These are phyloP conservation scores for Sclerotinia sclerotiorum DNA, from an alignment of 2,329 filamentous ascomycete genomes.

Conservation along the genomic window DNA sequence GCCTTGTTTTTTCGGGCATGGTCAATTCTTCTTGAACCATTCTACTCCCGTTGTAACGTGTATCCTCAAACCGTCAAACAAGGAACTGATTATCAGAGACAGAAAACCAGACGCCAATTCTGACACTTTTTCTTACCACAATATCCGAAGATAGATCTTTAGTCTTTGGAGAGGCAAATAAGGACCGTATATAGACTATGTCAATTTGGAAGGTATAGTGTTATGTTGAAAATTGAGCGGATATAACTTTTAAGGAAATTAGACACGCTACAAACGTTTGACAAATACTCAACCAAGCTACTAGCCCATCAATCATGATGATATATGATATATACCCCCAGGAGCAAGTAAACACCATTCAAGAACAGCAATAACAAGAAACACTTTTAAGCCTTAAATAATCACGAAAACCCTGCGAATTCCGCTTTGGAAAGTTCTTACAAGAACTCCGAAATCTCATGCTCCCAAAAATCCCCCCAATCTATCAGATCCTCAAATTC, in stretches of 20 bases:
- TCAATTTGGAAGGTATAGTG: neutral
- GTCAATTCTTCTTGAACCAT: too few species aligned
- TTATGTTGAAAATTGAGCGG: neutral
- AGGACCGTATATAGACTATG: neutral
- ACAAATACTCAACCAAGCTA: neutral
- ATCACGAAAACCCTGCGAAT: neutral
- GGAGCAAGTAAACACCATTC: fast-evolving
- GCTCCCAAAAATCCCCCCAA: neutral
- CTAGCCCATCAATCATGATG: too few species aligned
- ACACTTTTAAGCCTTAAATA: neutral
- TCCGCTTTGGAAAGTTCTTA: neutral
- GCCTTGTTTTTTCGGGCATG: too few species aligned
- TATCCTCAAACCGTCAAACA: too few species aligned
- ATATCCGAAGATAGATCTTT: neutral
- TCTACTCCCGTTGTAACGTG: too few species aligned
- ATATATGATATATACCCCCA: too few species aligned
- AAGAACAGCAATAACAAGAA: neutral
- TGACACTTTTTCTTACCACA: too few species aligned
- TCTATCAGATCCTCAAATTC: neutral
- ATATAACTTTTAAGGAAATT: too few species aligned
- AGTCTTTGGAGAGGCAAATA: neutral
- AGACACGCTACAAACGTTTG: neutral
- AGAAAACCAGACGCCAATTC: too few species aligned
- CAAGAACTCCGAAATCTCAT: fast-evolving
- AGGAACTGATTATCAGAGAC: too few species aligned